Evolutionary conservation across 2,329 filamentous ascomycete species (phyloP).

Genomic region (Neonectria faginata): DNA sequence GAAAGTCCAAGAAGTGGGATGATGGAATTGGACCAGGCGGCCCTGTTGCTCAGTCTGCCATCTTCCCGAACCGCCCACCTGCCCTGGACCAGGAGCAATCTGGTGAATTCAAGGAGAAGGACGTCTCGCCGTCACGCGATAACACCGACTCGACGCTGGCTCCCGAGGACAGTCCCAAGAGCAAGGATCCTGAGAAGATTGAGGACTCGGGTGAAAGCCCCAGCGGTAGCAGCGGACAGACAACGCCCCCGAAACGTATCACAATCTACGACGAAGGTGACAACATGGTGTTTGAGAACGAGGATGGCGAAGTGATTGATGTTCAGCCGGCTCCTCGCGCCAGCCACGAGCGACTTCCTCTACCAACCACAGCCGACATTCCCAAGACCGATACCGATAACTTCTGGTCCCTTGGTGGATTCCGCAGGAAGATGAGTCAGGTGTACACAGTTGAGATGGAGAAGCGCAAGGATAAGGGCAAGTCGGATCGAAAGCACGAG

Average conservation of each 20-base stretch:
- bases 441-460: slow-evolving; percentile 71
- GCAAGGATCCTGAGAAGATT: slow-evolving; percentile 45
- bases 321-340: slow-evolving; percentile 57
- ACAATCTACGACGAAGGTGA: slow-evolving; percentile 86
- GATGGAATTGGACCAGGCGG: slow-evolving; percentile 83
- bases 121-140: slow-evolving; percentile 47
- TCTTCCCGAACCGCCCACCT: slow-evolving; percentile 71
- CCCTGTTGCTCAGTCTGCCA: slow-evolving; percentile 89
- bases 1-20: slow-evolving; percentile 76
- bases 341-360: slow-evolving; percentile 31
- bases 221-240: slow-evolving; percentile 31
- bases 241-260: slow-evolving; percentile 51
- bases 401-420: slow-evolving; percentile 51
- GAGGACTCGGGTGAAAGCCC: slow-evolving; percentile 41
- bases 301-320: slow-evolving; percentile 86
- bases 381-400: slow-evolving; percentile 37
- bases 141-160: slow-evolving; percentile 50
- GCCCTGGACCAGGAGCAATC: slow-evolving; percentile 39
- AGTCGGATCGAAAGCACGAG: slow-evolving; percentile 71
- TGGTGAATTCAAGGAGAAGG: slow-evolving; percentile 44
- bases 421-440: slow-evolving; percentile 64
- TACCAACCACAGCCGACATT: slow-evolving; percentile 31
- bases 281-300: slow-evolving; percentile 83
- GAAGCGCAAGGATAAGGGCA: slow-evolving; percentile 72
- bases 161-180: slow-evolving; percentile 49